Evolutionary conservation across 345 rosid species (phyloP).

Genomic region (Gossypium ekmanianum): DNA sequence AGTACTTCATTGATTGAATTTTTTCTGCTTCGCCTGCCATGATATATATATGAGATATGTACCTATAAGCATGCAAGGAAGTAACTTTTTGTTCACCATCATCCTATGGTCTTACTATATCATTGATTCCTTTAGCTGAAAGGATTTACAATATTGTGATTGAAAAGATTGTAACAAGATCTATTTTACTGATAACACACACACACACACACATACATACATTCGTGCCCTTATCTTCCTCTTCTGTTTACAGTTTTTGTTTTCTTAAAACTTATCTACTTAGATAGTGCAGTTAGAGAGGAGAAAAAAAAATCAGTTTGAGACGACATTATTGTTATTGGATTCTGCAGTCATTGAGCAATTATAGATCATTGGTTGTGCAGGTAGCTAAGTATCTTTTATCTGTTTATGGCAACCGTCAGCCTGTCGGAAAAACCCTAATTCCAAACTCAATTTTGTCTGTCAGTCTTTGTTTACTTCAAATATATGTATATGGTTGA

Average conservation of each 20-base stretch:
- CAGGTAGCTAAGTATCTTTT: background rate
- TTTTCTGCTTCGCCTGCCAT: background rate
- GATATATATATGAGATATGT: background rate
- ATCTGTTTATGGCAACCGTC: background rate
- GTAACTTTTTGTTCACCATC: background rate
- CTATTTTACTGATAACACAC: background rate
- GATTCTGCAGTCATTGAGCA: conserved; percentile 1
- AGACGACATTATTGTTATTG: conserved; percentile 12
- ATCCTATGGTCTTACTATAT: background rate
- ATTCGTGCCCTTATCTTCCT: background rate
- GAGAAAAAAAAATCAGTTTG: background rate
- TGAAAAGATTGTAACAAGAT: background rate
- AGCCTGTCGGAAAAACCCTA: background rate
- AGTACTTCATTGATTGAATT: background rate
- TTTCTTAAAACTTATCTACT: conserved; percentile 15
- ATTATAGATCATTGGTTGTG: background rate
- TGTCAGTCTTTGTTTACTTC: too few relatives aligned
- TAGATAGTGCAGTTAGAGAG: background rate
- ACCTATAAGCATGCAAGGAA: background rate
- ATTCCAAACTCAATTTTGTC: too few relatives aligned
- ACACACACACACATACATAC: background rate
- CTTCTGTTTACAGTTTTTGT: background rate
- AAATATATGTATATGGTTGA: too few relatives aligned
- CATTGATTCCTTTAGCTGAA: conserved; percentile 2
- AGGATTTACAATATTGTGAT: background rate